Conservation (phyloP, 306 rosid genomes). For the Bauhinia variegata region DNA sequence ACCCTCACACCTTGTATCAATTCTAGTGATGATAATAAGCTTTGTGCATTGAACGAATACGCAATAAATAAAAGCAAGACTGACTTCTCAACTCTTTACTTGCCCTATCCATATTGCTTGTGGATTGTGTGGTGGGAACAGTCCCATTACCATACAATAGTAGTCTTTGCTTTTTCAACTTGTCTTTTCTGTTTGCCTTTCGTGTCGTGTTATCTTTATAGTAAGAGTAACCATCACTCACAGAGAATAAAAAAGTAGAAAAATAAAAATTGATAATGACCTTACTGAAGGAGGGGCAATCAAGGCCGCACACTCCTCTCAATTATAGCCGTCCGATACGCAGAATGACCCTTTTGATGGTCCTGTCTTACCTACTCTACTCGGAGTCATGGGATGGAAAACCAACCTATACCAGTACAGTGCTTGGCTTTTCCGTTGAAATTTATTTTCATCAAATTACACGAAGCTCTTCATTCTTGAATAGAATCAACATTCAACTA, state of each 20-base stretch:
- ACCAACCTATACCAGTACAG: too few relatives aligned
- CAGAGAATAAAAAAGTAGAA: slow-evolving; percentile 27
- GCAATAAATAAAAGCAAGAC: slow-evolving; percentile 10
- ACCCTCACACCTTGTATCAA: slow-evolving; percentile 24
- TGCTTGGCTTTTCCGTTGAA: too few relatives aligned
- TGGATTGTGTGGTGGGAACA: slow-evolving; percentile 46
- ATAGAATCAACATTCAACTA: slow-evolving; percentile 1
- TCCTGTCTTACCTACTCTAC: slow-evolving; percentile 49
- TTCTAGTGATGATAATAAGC: slow-evolving; percentile 40
- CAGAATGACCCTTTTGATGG: slow-evolving; percentile 48
- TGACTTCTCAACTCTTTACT: slow-evolving; percentile 27
- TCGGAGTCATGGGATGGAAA: too few relatives aligned
- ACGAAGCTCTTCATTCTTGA: slow-evolving; percentile 42
- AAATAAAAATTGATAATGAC: slow-evolving; percentile 46
- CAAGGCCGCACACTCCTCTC: slow-evolving; percentile 25
- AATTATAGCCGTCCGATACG: slow-evolving; percentile 45
- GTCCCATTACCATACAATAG: slow-evolving; percentile 43
- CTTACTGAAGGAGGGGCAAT: slow-evolving; percentile 34
- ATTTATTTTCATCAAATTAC: slow-evolving; percentile 38
- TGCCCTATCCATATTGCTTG: slow-evolving; percentile 54
- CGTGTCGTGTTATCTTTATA: slow-evolving; percentile 2
- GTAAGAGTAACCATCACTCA: slow-evolving; percentile 40
- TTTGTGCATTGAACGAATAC: slow-evolving; percentile 10
- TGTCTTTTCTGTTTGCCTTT: slow-evolving; percentile 35
- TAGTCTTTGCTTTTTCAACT: slow-evolving; percentile 37